Evolutionary conservation across 192 early-diverging fungal species (phyloP).

Genomic region (Backusella morwellensis): DNA sequence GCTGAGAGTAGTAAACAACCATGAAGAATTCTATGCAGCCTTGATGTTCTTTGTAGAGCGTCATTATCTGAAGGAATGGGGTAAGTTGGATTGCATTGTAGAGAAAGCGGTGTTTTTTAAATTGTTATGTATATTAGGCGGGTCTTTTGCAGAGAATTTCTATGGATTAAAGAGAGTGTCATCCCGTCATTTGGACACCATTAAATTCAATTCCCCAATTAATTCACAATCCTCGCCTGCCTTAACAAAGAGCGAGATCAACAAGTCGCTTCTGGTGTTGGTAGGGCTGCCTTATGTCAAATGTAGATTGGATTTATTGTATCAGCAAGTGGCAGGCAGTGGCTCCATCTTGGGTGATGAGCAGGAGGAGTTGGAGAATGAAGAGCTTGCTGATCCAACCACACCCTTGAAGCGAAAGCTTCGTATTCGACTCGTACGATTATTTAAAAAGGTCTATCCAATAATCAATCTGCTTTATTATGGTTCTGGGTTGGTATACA

Average conservation of each 20-base stretch:
- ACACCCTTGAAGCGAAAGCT: constrained; percentile 4
- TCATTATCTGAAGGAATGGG: constrained; percentile 81
- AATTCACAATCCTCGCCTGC: constrained; percentile 37
- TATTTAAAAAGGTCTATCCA: constrained; percentile 69
- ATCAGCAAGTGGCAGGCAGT: constrained; percentile 64
- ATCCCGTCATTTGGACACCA: constrained; percentile 21
- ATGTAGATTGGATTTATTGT: constrained; percentile 67
- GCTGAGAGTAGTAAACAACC: constrained; percentile 69
- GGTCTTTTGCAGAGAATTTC: constrained; percentile 90
- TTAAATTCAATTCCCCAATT: constrained; percentile 14
- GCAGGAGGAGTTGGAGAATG: constrained; percentile 33
- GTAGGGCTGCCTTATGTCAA: constrained; percentile 78
- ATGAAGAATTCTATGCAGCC: constrained; percentile 80
- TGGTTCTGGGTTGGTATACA: constrained; percentile 61
- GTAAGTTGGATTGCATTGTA: constrained; percentile 43
- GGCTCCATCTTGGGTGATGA: constrained; percentile 64
- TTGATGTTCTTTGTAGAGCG: constrained; percentile 80
- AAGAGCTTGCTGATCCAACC: constrained; percentile 18
- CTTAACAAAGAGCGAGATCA: constrained; percentile 52
- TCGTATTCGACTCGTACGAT: constrained; percentile 27
- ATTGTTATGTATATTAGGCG: constrained; percentile 42
- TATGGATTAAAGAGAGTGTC: constrained; percentile 83
- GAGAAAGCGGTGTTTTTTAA: not conserved
- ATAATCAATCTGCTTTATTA: constrained; percentile 69
- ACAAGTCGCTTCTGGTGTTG: constrained; percentile 63